Conservation (phyloP, 768 basidiomycete species). For the Stropharia rugosoannulata region DNA sequence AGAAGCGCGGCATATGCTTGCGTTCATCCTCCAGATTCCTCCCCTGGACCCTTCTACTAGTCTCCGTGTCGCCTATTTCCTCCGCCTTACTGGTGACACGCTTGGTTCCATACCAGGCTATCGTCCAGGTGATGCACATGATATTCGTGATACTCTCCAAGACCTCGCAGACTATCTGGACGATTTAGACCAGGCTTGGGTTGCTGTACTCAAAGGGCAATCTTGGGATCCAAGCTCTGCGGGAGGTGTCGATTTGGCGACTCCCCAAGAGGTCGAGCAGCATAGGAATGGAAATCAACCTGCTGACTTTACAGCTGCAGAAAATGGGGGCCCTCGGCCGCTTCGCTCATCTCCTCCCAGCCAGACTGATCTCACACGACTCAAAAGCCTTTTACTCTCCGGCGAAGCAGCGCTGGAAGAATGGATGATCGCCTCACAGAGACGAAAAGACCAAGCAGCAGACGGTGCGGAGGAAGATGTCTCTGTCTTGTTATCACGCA, state of each 20-base stretch:
- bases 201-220: conserved; percentile 60
- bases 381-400: conserved; percentile 63
- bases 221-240: conserved; percentile 58
- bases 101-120: conserved; percentile 65
- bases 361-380: conserved; percentile 72
- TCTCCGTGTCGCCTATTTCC: conserved; percentile 64
- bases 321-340: conserved; percentile 18
- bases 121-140: conserved; percentile 30
- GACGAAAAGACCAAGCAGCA: conserved; percentile 15
- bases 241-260: conserved; percentile 34
- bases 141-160: conserved; percentile 34
- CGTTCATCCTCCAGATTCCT: conserved; percentile 70
- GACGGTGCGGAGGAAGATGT: conserved; percentile 32
- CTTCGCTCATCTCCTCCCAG: conserved; percentile 49
- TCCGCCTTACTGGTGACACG: conserved; percentile 70
- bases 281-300: background rate
- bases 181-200: conserved; percentile 76
- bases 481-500: conserved; percentile 39
- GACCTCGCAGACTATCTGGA: conserved; percentile 65
- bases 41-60: conserved; percentile 70
- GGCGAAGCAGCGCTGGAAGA: conserved; percentile 65
- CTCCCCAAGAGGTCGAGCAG: conserved; percentile 27
- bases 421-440: conserved; percentile 47
- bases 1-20: conserved; percentile 53
- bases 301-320: background rate